These are phyloP conservation scores for Aspergillus ellipticus DNA, from an alignment of 495 filamentous ascomycete genomes.

Conservation along the genomic window DNA sequence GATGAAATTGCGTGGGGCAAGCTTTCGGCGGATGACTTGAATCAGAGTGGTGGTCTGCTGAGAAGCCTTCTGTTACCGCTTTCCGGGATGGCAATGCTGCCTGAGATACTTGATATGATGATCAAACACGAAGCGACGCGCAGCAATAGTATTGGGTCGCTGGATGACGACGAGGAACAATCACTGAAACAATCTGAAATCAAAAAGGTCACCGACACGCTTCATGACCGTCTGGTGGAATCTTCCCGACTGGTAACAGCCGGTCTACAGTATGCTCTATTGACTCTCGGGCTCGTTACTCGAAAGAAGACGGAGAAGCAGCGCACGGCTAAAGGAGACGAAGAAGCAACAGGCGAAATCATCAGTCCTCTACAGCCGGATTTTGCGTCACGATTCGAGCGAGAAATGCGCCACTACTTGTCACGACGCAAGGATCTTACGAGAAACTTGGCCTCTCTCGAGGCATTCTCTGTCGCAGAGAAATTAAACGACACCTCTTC, in stretches of 20 bases:
- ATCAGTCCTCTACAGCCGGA: conserved; percentile 14
- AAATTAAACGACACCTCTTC: conserved; percentile 11
- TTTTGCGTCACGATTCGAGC: conserved; percentile 22
- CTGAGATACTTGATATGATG: conserved; percentile 65
- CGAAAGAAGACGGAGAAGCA: conserved; percentile 23
- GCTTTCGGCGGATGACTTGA: conserved; percentile 60
- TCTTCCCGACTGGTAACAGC: conserved; percentile 38
- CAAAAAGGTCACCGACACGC: conserved; percentile 51
- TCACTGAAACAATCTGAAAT: conserved; percentile 23
- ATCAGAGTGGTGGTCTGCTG: conserved; percentile 49
- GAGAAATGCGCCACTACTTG: conserved; percentile 16
- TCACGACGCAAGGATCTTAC: conserved; percentile 23
- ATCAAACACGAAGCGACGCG: conserved; percentile 24
- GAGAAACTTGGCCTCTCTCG: conserved; percentile 23
- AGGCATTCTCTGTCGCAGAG: conserved; percentile 25
- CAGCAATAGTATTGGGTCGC: neutral
- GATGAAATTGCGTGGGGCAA: conserved; percentile 68
- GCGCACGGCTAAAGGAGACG: conserved; percentile 16
- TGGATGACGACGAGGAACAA: conserved; percentile 13
- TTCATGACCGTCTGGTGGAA: conserved; percentile 57
- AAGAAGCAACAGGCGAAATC: conserved; percentile 25
- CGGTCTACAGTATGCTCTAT: conserved; percentile 27
- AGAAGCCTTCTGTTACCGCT: conserved; percentile 59
- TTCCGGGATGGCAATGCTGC: conserved; percentile 63
- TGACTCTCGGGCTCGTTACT: conserved; percentile 24